A percentile compares a stretch with the other conserved stretches of the same genome.
These are phyloP conservation scores for Toxicodendron radicans DNA, from an alignment of 345 rosid genomes.

Conservation along the genomic window DNA sequence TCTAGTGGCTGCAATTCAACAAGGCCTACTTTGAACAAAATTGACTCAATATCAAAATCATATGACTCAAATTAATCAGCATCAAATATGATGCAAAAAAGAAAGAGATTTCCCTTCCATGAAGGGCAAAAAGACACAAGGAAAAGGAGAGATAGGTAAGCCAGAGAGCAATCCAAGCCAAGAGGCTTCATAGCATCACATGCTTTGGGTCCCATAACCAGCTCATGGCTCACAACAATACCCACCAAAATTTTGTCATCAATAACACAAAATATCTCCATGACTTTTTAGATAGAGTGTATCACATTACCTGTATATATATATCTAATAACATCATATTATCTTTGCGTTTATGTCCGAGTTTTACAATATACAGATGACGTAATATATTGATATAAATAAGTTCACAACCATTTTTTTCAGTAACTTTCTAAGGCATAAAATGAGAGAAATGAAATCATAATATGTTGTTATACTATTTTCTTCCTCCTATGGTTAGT, in stretches of 20 bases:
- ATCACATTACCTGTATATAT: no score
- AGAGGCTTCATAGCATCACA: conserved; percentile 29
- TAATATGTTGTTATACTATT: no score
- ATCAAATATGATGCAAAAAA: not conserved
- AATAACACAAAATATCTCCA: conserved; percentile 6
- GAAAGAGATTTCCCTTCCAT: not conserved
- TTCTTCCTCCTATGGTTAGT: not conserved
- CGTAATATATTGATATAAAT: no score
- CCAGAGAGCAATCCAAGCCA: not conserved
- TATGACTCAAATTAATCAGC: not conserved
- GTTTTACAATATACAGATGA: no score
- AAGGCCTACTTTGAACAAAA: not conserved
- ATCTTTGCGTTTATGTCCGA: no score
- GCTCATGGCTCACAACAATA: conserved; percentile 17
- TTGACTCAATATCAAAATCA: not conserved
- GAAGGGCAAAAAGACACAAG: conserved; percentile 5
- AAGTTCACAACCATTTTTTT: no score
- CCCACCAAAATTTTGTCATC: not conserved
- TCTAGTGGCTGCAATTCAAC: conserved; percentile 3
- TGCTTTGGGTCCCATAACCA: conserved; percentile 31
- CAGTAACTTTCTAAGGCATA: no score
- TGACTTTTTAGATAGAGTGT: not conserved
- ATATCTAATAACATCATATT: no score
- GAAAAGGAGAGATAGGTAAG: not conserved
- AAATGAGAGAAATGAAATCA: no score